These are phyloP conservation scores for Mycena indigotica DNA, from an alignment of 768 basidiomycete species.

Conservation along the genomic window DNA sequence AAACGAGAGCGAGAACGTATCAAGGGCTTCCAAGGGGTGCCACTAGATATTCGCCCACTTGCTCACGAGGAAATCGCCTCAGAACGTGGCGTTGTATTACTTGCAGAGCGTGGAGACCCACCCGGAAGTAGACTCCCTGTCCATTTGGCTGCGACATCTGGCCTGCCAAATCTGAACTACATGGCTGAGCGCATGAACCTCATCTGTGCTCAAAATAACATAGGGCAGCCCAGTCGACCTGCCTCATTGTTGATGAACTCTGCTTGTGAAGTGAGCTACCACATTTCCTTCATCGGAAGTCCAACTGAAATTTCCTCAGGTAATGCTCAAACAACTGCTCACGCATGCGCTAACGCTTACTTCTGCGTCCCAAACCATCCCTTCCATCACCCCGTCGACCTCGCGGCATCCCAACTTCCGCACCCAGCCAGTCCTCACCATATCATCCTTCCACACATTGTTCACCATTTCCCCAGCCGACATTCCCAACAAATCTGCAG, in stretches of 20 bases:
- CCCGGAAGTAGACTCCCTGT: conserved; percentile 72
- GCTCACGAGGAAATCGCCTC: conserved; percentile 69
- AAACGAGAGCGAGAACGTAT: conserved; percentile 76
- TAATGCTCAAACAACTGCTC: conserved; percentile 82
- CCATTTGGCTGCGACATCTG: conserved; percentile 73
- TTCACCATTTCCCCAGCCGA: conserved; percentile 77
- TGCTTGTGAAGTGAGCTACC: conserved; percentile 75
- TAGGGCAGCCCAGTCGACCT: conserved; percentile 58
- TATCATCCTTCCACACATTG: conserved; percentile 73
- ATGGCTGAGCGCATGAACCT: conserved; percentile 80
- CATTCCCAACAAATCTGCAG: conserved; percentile 77
- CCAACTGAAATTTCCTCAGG: conserved; percentile 47
- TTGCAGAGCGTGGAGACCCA: conserved; percentile 67
- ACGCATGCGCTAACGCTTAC: conserved; percentile 79
- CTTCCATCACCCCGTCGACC: conserved; percentile 69
- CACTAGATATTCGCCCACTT: conserved; percentile 45
- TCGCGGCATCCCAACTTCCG: conserved; percentile 42
- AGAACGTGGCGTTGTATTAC: conserved; percentile 67
- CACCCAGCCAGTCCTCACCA: conserved; percentile 55
- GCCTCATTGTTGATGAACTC: conserved; percentile 74
- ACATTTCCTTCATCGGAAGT: neutral
- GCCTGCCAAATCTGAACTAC: conserved; percentile 74
- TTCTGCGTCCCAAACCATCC: conserved; percentile 72
- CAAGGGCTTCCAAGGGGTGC: conserved; percentile 46
- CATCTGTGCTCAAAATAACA: conserved; percentile 76